These are phyloP conservation scores for Aspergillus novofumigatus DNA, from an alignment of 2,329 filamentous ascomycete species.

Conservation along the genomic window DNA sequence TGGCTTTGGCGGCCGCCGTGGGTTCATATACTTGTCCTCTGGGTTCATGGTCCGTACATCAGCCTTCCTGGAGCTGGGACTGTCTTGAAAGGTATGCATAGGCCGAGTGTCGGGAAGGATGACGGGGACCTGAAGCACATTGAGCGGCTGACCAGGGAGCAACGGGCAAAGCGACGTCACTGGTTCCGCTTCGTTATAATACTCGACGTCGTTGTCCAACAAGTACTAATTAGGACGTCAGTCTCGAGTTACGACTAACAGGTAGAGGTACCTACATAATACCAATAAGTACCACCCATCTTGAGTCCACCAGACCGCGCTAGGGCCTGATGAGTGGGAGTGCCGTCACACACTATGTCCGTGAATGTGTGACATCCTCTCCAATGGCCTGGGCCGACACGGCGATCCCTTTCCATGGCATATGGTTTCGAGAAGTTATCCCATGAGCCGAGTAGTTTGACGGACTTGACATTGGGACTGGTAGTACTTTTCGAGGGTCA, in stretches of 20 bases:
- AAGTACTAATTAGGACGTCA: constrained; percentile 62
- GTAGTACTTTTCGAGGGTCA: constrained; percentile 24
- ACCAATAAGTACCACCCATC: constrained; percentile 93
- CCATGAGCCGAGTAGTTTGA: constrained; percentile 87
- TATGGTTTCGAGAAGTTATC: constrained; percentile 83
- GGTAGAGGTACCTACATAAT: constrained; percentile 66
- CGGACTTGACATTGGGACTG: constrained; percentile 49
- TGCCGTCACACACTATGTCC: constrained; percentile 78
- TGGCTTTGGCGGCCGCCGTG: constrained; percentile 55
- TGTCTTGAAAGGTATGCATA: constrained; percentile 59
- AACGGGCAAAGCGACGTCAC: constrained; percentile 78
- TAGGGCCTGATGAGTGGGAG: constrained; percentile 47
- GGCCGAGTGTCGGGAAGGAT: constrained; percentile 51
- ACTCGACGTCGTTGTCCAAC: constrained; percentile 72
- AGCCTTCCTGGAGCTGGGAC: constrained; percentile 55
- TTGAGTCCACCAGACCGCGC: constrained; percentile 74
- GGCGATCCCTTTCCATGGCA: constrained; percentile 73
- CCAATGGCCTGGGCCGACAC: constrained; percentile 74
- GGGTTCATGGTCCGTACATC: constrained; percentile 74
- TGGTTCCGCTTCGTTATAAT: constrained; percentile 66
- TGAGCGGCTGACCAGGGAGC: constrained; percentile 81
- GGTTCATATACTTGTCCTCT: constrained; percentile 68
- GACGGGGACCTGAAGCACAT: constrained; percentile 74
- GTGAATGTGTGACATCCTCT: constrained; percentile 82
- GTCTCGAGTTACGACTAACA: constrained; percentile 4